A percentile compares a stretch with the other conserved stretches of the same genome.
Evolutionary conservation across 306 rosid genomes (phyloP).

Genomic region (Cicer bijugum): DNA sequence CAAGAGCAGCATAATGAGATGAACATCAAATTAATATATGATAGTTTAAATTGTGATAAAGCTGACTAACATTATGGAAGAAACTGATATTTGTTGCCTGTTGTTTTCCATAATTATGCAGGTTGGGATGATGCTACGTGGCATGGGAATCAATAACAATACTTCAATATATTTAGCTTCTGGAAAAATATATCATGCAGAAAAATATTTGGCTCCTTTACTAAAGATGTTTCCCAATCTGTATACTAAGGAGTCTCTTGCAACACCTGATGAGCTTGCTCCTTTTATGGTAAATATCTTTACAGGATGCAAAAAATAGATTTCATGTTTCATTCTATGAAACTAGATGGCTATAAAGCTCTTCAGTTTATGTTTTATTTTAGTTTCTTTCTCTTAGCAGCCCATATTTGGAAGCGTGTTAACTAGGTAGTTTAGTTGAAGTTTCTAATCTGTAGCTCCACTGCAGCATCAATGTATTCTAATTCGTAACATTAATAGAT

Average conservation of each 20-base stretch:
- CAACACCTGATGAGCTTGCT: conserved; percentile 80
- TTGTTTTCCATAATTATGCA: conserved; percentile 52
- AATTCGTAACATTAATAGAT: conserved; percentile 11
- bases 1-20: background rate
- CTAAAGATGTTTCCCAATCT: conserved; percentile 81
- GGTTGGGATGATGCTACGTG: conserved; percentile 96
- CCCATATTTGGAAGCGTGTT: conserved; percentile 19
- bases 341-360: conserved; percentile 29
- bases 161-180: conserved; percentile 90
- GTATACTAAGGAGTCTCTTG: conserved; percentile 89
- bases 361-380: conserved; percentile 27
- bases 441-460: conserved; percentile 13
- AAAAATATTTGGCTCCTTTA: conserved; percentile 80
- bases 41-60: conserved; percentile 29
- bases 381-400: conserved; percentile 24
- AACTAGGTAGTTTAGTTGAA: conserved; percentile 28
- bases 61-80: conserved; percentile 34
- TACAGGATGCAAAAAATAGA: background rate
- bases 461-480: conserved; percentile 31
- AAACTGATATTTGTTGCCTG: conserved; percentile 43
- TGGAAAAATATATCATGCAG: conserved; percentile 78
- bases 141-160: conserved; percentile 86
- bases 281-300: conserved; percentile 69
- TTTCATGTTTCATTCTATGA: conserved; percentile 13
- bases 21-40: conserved; percentile 18